Percentiles rank a stretch among this genome's conserved stretches.
Evolutionary conservation across 2,329 filamentous ascomycete genomes (phyloP).

Genomic region (Tolypocladium album): DNA sequence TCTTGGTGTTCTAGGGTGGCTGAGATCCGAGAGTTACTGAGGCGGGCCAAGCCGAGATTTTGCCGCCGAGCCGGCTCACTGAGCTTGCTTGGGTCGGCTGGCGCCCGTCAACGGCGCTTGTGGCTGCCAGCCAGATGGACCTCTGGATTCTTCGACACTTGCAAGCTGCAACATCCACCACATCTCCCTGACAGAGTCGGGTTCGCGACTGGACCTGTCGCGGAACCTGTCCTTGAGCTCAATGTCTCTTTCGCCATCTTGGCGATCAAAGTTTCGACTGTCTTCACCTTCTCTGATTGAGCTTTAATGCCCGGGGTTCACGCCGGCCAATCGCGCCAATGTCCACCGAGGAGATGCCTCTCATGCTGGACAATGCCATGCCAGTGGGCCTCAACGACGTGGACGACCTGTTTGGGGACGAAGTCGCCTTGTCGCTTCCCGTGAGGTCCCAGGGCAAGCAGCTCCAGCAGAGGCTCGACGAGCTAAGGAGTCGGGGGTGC

Average conservation of each 20-base stretch:
- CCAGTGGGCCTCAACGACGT: constrained; percentile 47
- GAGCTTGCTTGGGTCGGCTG: background rate
- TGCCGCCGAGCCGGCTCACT: background rate
- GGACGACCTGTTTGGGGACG: constrained; percentile 68
- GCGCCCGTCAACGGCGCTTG: background rate
- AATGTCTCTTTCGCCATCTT: background rate
- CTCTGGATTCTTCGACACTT: background rate
- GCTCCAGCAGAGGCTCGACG: constrained; percentile 63
- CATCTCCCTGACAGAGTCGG: background rate
- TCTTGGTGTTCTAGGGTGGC: no score
- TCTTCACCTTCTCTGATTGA: background rate
- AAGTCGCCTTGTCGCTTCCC: constrained; percentile 46
- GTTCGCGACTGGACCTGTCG: background rate
- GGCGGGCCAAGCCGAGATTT: background rate
- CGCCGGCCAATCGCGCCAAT: constrained; percentile 9
- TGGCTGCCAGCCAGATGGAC: background rate
- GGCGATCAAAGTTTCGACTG: background rate
- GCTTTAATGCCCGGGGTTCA: background rate
- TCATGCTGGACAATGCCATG: constrained; percentile 32
- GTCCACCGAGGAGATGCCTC: constrained; percentile 30
- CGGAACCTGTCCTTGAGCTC: background rate
- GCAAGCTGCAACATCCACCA: background rate
- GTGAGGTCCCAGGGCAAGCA: constrained; percentile 41
- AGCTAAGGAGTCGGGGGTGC: constrained; percentile 64
- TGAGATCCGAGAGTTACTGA: no score